These are phyloP conservation scores for Podospora pseudocomata DNA, from an alignment of 495 filamentous ascomycete species.

Conservation along the genomic window DNA sequence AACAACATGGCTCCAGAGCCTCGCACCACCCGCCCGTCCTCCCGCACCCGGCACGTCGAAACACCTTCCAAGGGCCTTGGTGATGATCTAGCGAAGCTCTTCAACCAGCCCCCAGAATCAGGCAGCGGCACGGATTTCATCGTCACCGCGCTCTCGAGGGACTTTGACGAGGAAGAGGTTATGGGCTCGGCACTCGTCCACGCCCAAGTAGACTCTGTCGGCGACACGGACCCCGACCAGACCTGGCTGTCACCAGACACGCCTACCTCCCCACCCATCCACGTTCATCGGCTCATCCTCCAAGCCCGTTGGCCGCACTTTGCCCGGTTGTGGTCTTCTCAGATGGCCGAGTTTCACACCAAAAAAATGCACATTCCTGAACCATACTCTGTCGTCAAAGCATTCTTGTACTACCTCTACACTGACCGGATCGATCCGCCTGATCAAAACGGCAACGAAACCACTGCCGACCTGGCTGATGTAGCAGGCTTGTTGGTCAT, in stretches of 20 bases:
- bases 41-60: constrained; percentile 38
- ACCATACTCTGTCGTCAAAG: constrained; percentile 87
- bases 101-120: constrained; percentile 72
- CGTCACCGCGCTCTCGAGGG: constrained; percentile 72
- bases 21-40: constrained; percentile 48
- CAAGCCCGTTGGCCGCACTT: constrained; percentile 97
- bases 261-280: constrained; percentile 77
- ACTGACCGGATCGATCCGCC: constrained; percentile 78
- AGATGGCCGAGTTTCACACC: constrained; percentile 95
- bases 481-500: constrained; percentile 96
- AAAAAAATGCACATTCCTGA: constrained; percentile 97
- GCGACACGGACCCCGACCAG: constrained; percentile 42
- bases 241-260: constrained; percentile 60
- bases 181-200: constrained; percentile 46
- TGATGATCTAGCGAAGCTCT: constrained; percentile 75
- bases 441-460: constrained; percentile 48
- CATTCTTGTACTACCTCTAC: constrained; percentile 94
- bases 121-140: constrained; percentile 82
- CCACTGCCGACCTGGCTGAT: constrained; percentile 65
- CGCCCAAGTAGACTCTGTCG: constrained; percentile 10
- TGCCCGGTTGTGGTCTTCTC: constrained; percentile 77
- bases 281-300: constrained; percentile 89
- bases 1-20: constrained; percentile 65
- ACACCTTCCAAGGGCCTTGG: constrained; percentile 66
- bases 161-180: constrained; percentile 60